Evolutionary conservation across 2,329 filamentous ascomycete species (phyloP).

Genomic region (Apiospora marii): DNA sequence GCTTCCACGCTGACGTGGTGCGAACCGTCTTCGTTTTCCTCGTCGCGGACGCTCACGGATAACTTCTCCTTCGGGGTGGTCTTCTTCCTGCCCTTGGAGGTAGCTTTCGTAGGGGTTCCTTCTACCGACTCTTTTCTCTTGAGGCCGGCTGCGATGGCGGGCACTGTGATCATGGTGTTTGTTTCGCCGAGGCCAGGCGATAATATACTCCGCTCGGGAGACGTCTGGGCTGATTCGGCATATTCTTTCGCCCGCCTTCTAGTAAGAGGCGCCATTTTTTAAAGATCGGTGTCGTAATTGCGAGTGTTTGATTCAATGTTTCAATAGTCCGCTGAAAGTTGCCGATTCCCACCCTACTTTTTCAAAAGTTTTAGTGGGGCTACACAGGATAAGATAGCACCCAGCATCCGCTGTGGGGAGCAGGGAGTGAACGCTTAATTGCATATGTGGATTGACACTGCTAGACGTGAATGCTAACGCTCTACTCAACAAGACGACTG

Average conservation of each 20-base stretch:
- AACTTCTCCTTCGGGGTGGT: conserved; percentile 36
- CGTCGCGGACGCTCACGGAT: conserved; percentile 35
- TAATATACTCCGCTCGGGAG: conserved; percentile 17
- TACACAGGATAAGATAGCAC: conserved; percentile 20
- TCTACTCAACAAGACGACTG: neutral
- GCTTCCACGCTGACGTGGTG: conserved; percentile 35
- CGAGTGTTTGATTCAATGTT: conserved; percentile 20
- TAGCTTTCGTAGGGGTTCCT: conserved; percentile 9
- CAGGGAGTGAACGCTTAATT: conserved; percentile 6
- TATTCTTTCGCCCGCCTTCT: conserved; percentile 34
- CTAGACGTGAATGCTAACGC: neutral
- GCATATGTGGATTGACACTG: neutral
- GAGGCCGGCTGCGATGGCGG: neutral
- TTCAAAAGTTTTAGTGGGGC: conserved; percentile 24
- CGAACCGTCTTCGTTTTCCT: conserved; percentile 7
- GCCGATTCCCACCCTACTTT: conserved; percentile 7
- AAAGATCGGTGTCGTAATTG: neutral
- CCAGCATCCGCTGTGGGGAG: neutral
- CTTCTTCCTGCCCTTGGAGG: conserved; percentile 23
- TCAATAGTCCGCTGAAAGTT: conserved; percentile 5
- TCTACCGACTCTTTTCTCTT: neutral
- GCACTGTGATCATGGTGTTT: neutral
- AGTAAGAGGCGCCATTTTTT: conserved; percentile 38
- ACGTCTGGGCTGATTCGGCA: conserved; percentile 20
- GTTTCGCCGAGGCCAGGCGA: neutral